phyloP scores from a whole-genome alignment of 805 yeast genomes.

The Saccharomycopsis sp. region DNA sequence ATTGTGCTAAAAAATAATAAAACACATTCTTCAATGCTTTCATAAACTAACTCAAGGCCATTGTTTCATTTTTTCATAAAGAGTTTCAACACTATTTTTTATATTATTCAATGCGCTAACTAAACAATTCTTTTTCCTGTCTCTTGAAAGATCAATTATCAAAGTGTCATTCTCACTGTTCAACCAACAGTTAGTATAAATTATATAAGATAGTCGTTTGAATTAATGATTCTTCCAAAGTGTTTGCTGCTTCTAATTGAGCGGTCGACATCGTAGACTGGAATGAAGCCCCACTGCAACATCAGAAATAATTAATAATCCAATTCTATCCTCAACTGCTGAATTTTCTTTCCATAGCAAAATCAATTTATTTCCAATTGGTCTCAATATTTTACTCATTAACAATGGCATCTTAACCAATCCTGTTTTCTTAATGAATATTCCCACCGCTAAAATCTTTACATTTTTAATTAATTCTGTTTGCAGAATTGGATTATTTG shows the following conservation, averaged over 20 bases:
- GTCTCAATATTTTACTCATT: not conserved
- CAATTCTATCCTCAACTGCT: conserved; percentile 31
- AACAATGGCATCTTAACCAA: conserved; percentile 34
- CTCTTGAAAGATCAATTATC: not conserved
- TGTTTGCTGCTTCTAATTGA: conserved; percentile 45
- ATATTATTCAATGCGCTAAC: not conserved
- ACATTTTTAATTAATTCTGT: not conserved
- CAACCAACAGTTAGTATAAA: conserved; percentile 36
- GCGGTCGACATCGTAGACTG: conserved; percentile 37
- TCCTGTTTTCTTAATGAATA: conserved; percentile 31
- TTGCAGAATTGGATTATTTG: conserved; percentile 39
- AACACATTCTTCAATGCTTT: not conserved
- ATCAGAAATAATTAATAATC: conserved; percentile 41
- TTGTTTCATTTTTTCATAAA: not conserved
- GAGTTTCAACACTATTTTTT: not conserved
- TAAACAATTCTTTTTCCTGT: not conserved
- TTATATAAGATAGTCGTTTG: conserved; percentile 40
- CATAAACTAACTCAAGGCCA: not conserved
- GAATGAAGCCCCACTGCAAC: conserved; percentile 37
- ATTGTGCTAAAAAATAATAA: not conserved
- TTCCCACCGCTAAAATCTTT: conserved; percentile 30
- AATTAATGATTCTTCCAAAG: conserved; percentile 39
- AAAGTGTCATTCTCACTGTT: not conserved
- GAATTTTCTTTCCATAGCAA: not conserved
- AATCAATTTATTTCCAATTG: not conserved